Conservation (phyloP, 495 filamentous ascomycete genomes). For the Amorphotheca resinae region DNA sequence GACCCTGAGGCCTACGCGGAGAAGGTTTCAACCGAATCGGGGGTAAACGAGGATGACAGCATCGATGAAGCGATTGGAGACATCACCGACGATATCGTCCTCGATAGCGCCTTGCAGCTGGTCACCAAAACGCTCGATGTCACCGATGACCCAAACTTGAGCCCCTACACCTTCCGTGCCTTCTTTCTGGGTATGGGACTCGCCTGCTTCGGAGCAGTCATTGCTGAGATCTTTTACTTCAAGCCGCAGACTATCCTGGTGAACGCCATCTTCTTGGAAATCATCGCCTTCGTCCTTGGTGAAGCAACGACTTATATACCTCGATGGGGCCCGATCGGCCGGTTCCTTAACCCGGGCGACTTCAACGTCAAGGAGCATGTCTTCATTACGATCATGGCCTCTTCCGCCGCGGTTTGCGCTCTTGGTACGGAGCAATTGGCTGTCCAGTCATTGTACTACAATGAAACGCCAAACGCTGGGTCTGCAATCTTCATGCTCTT, state of each 20-base stretch:
- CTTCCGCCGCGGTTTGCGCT: conserved; percentile 27
- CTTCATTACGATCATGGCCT: conserved; percentile 62
- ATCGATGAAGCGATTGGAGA: background rate
- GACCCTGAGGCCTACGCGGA: background rate
- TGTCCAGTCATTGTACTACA: conserved; percentile 34
- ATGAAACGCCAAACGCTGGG: conserved; percentile 21
- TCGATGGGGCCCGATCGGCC: conserved; percentile 20
- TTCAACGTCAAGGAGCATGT: conserved; percentile 70
- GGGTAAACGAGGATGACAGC: background rate
- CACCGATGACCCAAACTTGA: conserved; percentile 2
- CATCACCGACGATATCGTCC: background rate
- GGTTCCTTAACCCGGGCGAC: conserved; percentile 50
- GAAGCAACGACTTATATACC: conserved; percentile 27
- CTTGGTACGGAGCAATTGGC: conserved; percentile 27
- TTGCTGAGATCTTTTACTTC: conserved; percentile 30
- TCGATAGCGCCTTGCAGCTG: background rate
- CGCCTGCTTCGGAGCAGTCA: conserved; percentile 3
- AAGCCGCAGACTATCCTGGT: conserved; percentile 33
- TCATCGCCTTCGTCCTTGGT: conserved; percentile 27
- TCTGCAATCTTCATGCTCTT: conserved; percentile 30
- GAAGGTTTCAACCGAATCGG: background rate
- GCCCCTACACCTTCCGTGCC: conserved; percentile 1
- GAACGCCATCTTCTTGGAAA: conserved; percentile 31
- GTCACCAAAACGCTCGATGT: background rate
- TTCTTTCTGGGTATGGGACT: conserved; percentile 11